Conservation (phyloP, 2,329 filamentous ascomycete species). For the Exophiala sideris region DNA sequence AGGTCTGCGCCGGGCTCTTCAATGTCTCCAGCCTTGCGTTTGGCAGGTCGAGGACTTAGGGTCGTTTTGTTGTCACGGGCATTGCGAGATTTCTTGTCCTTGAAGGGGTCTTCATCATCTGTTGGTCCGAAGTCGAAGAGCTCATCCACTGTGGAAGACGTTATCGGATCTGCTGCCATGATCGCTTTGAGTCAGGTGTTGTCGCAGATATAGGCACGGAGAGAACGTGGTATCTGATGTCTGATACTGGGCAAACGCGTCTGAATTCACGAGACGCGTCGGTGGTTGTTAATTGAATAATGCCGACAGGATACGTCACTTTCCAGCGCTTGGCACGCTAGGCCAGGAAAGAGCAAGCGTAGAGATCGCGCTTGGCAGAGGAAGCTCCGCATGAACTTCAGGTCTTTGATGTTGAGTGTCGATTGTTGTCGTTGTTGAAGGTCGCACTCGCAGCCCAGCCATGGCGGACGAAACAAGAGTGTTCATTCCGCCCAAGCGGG, state of each 20-base stretch:
- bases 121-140: conserved; percentile 69
- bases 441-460: background rate
- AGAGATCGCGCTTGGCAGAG: conserved; percentile 4
- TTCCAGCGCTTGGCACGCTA: conserved; percentile 2
- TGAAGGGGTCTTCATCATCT: conserved; percentile 41
- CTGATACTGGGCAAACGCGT: conserved; percentile 2
- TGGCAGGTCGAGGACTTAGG: conserved; percentile 20
- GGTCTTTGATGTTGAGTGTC: conserved; percentile 5
- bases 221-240: background rate
- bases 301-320: conserved; percentile 22
- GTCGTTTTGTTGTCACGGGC: conserved; percentile 27
- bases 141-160: conserved; percentile 57
- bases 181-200: background rate
- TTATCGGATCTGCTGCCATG: conserved; percentile 25
- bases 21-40: conserved; percentile 46
- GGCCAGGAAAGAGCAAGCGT: conserved; percentile 3
- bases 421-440: too few species aligned
- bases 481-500: conserved; percentile 70
- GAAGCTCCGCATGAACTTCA: conserved; percentile 20
- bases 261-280: conserved; percentile 10
- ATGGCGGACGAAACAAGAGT: conserved; percentile 35
- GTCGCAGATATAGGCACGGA: background rate
- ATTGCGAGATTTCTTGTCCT: conserved; percentile 23
- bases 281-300: background rate
- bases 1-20: conserved; percentile 56